Base-by-base conservation (phyloP, 179 eudicot genomes). In the Heliamphora pulchella region DNA sequence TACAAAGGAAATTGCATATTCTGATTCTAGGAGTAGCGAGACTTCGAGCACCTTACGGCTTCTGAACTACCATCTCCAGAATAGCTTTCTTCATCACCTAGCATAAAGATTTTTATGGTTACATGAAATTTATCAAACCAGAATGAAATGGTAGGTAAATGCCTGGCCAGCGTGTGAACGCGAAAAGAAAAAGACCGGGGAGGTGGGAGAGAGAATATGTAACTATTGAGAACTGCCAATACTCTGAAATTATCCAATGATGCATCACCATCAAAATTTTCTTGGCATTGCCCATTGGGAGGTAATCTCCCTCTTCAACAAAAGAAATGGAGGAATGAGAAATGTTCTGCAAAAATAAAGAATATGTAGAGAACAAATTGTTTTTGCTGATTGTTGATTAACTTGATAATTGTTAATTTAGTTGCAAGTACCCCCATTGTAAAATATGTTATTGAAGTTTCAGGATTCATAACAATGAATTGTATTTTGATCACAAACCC, bases 31-130 rank as follows among this genome's bases (percentile, higher is more conserved):
- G 17, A 75, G 67, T 14, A 3, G 39, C 47, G 31, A 4, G 22
- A 0, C 1, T 31, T 17, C 3, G 41, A 41, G 50, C 54, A 43
- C 51, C 41, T 75, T 57, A 15, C 68, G 3, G 2, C 14, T n/a
- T 20, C 67, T 17, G 5, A 39, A 43, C 51, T 75, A 58, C 8
- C 65, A 57, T 57, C 64, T 75, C 78, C 20, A 5, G 68, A 39
- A 13, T 31, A 73, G 8, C 48, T 73, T 3, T 15, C 63, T 59
- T 75, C 20, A 75, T 75, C 66, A 75, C 78, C 78, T 75, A 44
- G 67, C 67, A 58, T 5, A 74, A 75, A 44, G 20, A 55, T 1
- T 31, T 31, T 31, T 31, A 31, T 31, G 31, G 31, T 31, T 31
- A 31, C 31, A 13, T 31, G 43, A 20, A 64, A 20, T 22, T 64